Evolutionary conservation across 2,329 filamentous ascomycete species (phyloP).

Genomic region (Bipolaris zeicola): DNA sequence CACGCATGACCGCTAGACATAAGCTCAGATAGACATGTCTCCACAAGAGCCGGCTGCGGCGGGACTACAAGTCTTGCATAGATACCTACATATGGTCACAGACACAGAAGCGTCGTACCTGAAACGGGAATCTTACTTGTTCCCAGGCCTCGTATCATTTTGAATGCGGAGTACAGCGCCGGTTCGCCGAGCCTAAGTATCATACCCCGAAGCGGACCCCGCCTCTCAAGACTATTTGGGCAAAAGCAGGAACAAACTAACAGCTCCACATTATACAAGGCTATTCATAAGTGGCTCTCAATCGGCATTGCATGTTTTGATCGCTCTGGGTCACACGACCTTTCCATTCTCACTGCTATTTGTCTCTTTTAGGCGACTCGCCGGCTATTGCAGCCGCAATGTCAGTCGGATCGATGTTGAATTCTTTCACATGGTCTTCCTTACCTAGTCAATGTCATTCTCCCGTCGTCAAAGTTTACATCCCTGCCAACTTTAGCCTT

Average conservation of each 20-base stretch:
- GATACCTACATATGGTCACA: background rate
- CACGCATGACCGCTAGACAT: background rate
- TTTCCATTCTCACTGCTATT: background rate
- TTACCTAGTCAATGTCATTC: constrained; percentile 3
- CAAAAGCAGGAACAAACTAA: background rate
- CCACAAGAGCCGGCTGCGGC: background rate
- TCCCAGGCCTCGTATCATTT: background rate
- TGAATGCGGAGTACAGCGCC: background rate
- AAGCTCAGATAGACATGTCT: background rate
- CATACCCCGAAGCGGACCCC: background rate
- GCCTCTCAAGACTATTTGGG: background rate
- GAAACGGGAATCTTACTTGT: background rate
- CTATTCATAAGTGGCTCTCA: background rate
- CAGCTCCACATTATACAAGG: background rate
- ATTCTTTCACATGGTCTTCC: background rate
- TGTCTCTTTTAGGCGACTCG: background rate
- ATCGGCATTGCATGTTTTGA: background rate
- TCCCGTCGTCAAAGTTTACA: constrained; percentile 13
- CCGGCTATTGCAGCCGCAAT: background rate
- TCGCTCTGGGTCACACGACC: background rate
- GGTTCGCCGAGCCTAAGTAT: background rate
- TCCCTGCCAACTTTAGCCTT: background rate
- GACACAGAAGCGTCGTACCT: background rate
- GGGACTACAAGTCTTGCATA: background rate
- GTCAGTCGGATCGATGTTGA: background rate